Conservation (phyloP, 305 asterid genomes). For the Fraxinus dipetala region DNA sequence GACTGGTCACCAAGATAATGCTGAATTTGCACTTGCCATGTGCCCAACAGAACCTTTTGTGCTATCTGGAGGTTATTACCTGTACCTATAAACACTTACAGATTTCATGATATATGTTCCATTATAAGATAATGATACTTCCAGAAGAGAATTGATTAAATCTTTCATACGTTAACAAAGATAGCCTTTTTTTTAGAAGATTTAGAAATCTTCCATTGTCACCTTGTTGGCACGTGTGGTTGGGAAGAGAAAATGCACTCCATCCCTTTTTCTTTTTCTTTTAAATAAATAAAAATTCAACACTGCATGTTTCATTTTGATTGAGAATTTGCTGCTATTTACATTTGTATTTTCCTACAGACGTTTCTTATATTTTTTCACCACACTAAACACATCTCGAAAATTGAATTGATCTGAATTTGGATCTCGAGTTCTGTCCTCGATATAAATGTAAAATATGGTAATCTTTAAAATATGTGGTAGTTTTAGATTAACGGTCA, state of each 20-base stretch:
- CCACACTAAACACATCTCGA: background rate
- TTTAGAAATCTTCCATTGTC: background rate
- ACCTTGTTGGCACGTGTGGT: background rate
- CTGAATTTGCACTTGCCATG: constrained; percentile 94
- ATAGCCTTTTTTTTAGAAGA: background rate
- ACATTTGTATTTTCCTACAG: background rate
- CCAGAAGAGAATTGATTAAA: background rate
- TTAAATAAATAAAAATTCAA: background rate
- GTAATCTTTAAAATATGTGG: background rate
- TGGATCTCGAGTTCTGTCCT: background rate
- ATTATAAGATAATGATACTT: background rate
- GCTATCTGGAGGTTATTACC: constrained; percentile 82
- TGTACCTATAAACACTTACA: background rate
- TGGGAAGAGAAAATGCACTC: background rate
- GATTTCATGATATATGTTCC: background rate
- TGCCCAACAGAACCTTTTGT: constrained; percentile 89
- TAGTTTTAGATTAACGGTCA: background rate
- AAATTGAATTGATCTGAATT: background rate
- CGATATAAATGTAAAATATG: too few species aligned
- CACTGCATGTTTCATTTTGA: background rate
- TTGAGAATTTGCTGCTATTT: background rate
- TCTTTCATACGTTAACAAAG: background rate
- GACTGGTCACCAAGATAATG: constrained; percentile 89
- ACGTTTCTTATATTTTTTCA: background rate
- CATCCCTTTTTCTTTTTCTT: background rate